A percentile compares a stretch with the other conserved stretches of the same genome.
Evolutionary conservation across 148 eudicot genomes (phyloP).

Genomic region (Arctostaphylos glauca): DNA sequence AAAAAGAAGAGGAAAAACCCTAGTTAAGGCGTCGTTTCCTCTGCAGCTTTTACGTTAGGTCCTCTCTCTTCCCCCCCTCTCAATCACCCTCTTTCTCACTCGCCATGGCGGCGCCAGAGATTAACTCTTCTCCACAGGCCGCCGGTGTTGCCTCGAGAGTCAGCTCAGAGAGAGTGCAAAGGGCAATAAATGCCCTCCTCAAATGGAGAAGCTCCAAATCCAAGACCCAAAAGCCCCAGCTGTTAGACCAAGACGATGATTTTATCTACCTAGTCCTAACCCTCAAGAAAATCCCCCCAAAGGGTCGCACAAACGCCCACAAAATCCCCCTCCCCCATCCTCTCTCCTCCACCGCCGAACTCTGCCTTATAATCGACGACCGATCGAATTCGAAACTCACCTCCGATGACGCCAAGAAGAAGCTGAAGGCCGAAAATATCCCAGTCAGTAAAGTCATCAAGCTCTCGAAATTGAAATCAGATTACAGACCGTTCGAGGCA

Average conservation of each 20-base stretch:
- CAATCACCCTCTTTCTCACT: not conserved
- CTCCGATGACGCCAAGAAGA: conserved; percentile 30
- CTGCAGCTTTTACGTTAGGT: not conserved
- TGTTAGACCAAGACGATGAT: conserved; percentile 37
- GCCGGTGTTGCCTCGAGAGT: not conserved
- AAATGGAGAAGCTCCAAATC: conserved; percentile 45
- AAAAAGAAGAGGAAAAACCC: not conserved
- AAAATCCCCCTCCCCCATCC: conserved; percentile 62
- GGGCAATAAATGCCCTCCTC: conserved; percentile 44
- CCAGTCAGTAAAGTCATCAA: conserved; percentile 33
- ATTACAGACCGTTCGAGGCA: conserved; percentile 42
- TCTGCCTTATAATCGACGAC: conserved; percentile 50
- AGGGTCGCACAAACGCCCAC: conserved; percentile 43
- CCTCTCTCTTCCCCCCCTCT: too few relatives aligned
- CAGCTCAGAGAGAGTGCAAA: not conserved
- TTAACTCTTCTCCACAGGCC: not conserved
- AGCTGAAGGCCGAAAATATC: conserved; percentile 23
- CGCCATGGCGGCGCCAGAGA: conserved; percentile 1
- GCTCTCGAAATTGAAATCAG: conserved; percentile 36
- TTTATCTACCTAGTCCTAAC: conserved; percentile 68
- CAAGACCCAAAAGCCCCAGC: conserved; percentile 37
- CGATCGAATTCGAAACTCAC: conserved; percentile 29
- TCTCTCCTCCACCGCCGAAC: conserved; percentile 30
- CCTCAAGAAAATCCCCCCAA: conserved; percentile 60
- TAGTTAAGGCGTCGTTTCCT: not conserved